Percentiles rank a stretch among this genome's conserved stretches.
phyloP scores from a whole-genome alignment of 2,329 filamentous ascomycete species.

The Leptographium lundbergii region DNA sequence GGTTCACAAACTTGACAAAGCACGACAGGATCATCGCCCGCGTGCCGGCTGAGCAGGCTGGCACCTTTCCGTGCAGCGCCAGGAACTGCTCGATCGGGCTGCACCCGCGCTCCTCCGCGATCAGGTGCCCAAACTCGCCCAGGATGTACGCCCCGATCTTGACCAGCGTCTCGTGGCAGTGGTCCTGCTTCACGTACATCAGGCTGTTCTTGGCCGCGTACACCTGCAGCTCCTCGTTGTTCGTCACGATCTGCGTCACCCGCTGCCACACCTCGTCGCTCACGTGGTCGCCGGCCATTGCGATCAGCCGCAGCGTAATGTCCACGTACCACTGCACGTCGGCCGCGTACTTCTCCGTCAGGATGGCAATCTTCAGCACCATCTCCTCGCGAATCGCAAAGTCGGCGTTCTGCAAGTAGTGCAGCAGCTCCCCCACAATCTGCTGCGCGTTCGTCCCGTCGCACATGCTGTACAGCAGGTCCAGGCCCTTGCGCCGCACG shows the following conservation, averaged over 20 bases:
- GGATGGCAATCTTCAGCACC: constrained; percentile 96
- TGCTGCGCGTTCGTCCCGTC: constrained; percentile 87
- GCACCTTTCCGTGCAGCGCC: constrained; percentile 80
- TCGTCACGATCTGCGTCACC: constrained; percentile 96
- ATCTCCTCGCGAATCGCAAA: constrained; percentile 98
- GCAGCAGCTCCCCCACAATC: constrained; percentile 85
- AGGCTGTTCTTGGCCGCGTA: constrained; percentile 92
- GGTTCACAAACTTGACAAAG: constrained; percentile 94
- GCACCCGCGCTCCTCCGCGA: constrained; percentile 82
- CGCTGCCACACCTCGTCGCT: constrained; percentile 99
- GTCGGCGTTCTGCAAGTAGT: constrained; percentile 91
- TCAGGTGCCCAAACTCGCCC: constrained; percentile 92
- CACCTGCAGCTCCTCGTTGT: constrained; percentile 95
- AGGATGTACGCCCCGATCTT: constrained; percentile 96
- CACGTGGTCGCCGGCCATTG: constrained; percentile 95
- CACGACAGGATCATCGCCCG: constrained; percentile 89
- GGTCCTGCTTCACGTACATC: constrained; percentile 81
- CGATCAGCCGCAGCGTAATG: constrained; percentile 85
- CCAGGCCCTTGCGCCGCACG: constrained; percentile 86
- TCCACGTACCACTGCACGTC: constrained; percentile 99
- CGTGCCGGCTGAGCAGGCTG: constrained; percentile 77
- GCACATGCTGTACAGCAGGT: constrained; percentile 98
- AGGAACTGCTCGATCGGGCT: constrained; percentile 96
- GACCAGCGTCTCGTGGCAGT: constrained; percentile 92
- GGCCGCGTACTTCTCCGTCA: constrained; percentile 96